Percentiles rank a stretch among this genome's conserved stretches.
Evolutionary conservation across 1,284 basidiomycete genomes (phyloP).

Genomic region (Pseudozyma pruni): DNA sequence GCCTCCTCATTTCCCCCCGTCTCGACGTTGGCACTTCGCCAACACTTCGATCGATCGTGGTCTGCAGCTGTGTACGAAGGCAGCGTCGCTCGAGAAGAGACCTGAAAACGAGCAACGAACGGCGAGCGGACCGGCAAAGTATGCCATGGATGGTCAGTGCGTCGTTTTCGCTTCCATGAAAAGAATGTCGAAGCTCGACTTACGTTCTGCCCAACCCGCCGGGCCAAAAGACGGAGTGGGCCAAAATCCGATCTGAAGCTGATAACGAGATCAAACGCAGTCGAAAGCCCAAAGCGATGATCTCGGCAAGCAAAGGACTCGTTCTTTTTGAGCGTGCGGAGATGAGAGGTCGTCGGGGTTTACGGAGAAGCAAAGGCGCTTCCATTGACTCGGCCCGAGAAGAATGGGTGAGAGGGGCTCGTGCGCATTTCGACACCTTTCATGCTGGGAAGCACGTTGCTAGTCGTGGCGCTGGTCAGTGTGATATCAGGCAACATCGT

Average conservation of each 20-base stretch:
- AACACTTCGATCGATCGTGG: no score
- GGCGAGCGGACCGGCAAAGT: conserved; percentile 1
- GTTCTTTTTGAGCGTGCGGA: neutral
- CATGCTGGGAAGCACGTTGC: no score
- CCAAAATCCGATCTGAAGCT: neutral
- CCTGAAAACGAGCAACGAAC: neutral
- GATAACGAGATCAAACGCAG: conserved; percentile 7
- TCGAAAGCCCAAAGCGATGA: neutral
- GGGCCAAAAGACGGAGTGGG: conserved; percentile 7
- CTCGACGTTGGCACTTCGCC: no score
- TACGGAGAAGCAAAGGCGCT: conserved; percentile 9
- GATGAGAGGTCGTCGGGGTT: conserved; percentile 7
- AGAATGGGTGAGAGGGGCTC: no score
- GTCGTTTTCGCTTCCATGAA: neutral
- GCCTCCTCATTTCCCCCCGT: no score
- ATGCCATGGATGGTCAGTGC: conserved; percentile 2
- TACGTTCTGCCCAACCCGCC: neutral
- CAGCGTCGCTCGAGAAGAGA: neutral
- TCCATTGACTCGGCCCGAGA: no score
- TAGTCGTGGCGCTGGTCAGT: no score
- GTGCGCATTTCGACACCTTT: no score
- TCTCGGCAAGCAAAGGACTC: neutral
- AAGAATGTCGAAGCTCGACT: no score
- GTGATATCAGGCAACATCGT: no score
- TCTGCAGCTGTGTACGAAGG: no score